A percentile compares a stretch with the other conserved stretches of the same genome.
phyloP scores from a whole-genome alignment of 2,329 filamentous ascomycete genomes.

The Podosphaera fusca region DNA sequence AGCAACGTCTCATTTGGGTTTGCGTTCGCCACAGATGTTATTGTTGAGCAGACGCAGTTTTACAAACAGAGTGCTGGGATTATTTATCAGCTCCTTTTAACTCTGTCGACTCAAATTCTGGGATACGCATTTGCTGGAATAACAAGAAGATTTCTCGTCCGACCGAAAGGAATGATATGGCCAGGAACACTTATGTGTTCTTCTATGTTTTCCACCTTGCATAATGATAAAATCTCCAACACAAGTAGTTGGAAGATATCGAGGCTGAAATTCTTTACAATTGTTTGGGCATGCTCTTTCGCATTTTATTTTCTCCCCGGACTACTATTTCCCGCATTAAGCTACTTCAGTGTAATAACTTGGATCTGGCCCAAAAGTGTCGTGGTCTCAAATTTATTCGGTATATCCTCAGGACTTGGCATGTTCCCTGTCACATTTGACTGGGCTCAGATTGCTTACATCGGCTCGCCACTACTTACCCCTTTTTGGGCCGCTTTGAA shows the following conservation, averaged over 20 bases:
- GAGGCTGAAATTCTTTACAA: constrained; percentile 63
- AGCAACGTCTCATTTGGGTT: constrained; percentile 81
- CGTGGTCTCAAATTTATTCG: constrained; percentile 70
- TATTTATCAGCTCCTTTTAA: constrained; percentile 59
- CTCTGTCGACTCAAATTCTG: constrained; percentile 65
- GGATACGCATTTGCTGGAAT: constrained; percentile 74
- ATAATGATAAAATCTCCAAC: constrained; percentile 61
- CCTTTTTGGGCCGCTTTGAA: constrained; percentile 77
- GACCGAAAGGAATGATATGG: constrained; percentile 80
- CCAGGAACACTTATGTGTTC: constrained; percentile 72
- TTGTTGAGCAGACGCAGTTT: constrained; percentile 74
- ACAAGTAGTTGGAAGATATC: constrained; percentile 68
- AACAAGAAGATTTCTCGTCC: constrained; percentile 57
- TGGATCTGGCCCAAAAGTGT: constrained; percentile 76
- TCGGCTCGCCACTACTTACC: constrained; percentile 62
- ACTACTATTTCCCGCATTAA: constrained; percentile 59
- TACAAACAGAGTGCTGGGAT: constrained; percentile 64
- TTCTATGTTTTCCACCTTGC: constrained; percentile 70
- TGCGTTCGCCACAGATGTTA: constrained; percentile 72
- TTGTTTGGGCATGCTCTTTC: constrained; percentile 48
- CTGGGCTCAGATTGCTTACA: constrained; percentile 71
- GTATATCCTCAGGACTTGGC: constrained; percentile 62
- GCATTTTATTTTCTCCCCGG: constrained; percentile 71
- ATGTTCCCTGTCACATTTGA: constrained; percentile 74
- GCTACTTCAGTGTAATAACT: constrained; percentile 73